These are phyloP conservation scores for Pseudopyricularia cyperi DNA, from an alignment of 2,329 filamentous ascomycete genomes.

Conservation along the genomic window DNA sequence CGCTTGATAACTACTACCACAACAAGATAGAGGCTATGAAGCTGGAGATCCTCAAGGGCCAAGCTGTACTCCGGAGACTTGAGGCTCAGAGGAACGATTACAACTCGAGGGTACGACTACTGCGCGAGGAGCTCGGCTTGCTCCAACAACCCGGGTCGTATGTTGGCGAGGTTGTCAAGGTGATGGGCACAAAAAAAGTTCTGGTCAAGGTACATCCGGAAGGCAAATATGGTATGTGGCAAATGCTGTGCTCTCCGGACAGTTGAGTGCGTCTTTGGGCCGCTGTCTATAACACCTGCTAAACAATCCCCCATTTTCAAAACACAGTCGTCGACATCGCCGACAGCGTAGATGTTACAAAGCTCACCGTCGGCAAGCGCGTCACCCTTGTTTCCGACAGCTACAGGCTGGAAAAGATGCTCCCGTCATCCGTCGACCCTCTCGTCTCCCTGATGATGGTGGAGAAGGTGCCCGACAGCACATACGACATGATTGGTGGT, in stretches of 20 bases:
- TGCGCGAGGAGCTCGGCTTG: conserved; percentile 89
- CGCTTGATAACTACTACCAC: conserved; percentile 97
- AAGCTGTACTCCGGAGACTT: conserved; percentile 84
- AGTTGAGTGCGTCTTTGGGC: not conserved
- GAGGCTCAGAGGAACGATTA: conserved; percentile 99
- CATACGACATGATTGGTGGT: conserved; percentile 99
- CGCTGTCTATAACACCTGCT: not conserved
- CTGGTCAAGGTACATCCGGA: conserved; percentile 98
- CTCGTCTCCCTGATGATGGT: conserved; percentile 99
- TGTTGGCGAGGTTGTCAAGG: conserved; percentile 98
- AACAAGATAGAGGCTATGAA: conserved; percentile 99
- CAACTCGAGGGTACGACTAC: conserved; percentile 89
- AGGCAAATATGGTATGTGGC: conserved; percentile 85
- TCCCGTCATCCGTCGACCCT: conserved; percentile 94
- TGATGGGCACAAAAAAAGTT: conserved; percentile 99
- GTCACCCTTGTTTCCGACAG: conserved; percentile 93
- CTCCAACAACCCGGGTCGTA: conserved; percentile 96
- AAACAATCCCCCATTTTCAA: not conserved
- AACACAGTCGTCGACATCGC: conserved; percentile 80
- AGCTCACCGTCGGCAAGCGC: conserved; percentile 94
- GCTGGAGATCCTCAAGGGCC: conserved; percentile 98
- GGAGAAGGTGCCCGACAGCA: conserved; percentile 98
- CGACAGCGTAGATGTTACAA: conserved; percentile 85
- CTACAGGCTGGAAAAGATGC: conserved; percentile 97
- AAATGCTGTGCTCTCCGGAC: not conserved